Evolutionary conservation across 1,284 basidiomycete species (phyloP).

Genomic region (Ceratobasidium sp.): DNA sequence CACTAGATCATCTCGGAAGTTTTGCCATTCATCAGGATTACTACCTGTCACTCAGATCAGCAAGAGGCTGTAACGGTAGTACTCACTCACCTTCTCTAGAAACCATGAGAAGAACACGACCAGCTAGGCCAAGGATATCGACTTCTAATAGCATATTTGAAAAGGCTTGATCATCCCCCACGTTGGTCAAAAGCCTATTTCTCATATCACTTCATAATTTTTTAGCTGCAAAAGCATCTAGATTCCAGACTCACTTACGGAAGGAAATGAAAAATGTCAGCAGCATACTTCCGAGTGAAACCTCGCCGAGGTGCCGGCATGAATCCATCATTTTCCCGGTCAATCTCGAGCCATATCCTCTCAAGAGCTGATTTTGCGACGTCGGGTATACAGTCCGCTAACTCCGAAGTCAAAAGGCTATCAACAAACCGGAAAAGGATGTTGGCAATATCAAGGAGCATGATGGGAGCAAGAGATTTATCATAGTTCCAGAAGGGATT

Average conservation of each 20-base stretch:
- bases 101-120: conserved; percentile 9
- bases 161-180: background rate
- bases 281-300: conserved; percentile 1
- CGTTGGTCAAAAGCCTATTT: background rate
- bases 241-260: background rate
- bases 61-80: background rate
- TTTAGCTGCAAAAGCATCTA: background rate
- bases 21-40: background rate
- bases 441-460: background rate
- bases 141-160: background rate
- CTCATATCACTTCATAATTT: background rate
- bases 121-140: conserved; percentile 1
- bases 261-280: background rate
- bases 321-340: conserved; percentile 1
- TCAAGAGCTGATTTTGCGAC: background rate
- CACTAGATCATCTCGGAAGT: background rate
- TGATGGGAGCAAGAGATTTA: background rate
- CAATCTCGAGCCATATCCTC: background rate
- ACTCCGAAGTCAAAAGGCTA: background rate
- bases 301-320: conserved; percentile 15
- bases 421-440: background rate
- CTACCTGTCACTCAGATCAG: background rate
- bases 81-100: background rate
- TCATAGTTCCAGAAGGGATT: background rate
- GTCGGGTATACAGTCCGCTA: background rate